These are phyloP conservation scores for Wickerhamomyces sp. DNA, from an alignment of 1,139 yeast genomes.

Conservation along the genomic window DNA sequence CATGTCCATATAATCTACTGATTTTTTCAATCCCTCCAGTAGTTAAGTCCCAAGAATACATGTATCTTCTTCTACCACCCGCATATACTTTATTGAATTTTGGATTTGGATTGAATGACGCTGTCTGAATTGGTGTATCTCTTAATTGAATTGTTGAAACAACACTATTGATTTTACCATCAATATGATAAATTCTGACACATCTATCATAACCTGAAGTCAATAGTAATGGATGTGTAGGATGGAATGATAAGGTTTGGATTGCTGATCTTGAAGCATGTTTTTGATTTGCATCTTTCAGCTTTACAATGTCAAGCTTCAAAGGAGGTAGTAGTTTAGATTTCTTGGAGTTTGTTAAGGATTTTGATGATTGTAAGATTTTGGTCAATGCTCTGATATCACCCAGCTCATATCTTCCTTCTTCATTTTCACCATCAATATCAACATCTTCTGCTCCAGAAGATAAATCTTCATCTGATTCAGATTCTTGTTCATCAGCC, in stretches of 20 bases:
- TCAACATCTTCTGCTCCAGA: conserved; percentile 27
- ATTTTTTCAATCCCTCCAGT: conserved; percentile 78
- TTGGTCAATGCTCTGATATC: conserved; percentile 54
- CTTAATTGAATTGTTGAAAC: conserved; percentile 79
- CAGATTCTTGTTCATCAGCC: conserved; percentile 45
- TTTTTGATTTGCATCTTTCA: conserved; percentile 80
- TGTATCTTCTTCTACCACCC: conserved; percentile 87
- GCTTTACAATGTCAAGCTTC: conserved; percentile 66
- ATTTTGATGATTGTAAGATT: conserved; percentile 53
- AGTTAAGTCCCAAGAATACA: conserved; percentile 87
- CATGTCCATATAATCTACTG: conserved; percentile 89
- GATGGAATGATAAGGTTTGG: conserved; percentile 82
- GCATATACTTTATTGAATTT: conserved; percentile 61
- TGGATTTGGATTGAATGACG: conserved; percentile 50
- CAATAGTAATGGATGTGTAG: conserved; percentile 72
- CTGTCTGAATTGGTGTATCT: conserved; percentile 76
- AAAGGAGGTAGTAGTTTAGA: conserved; percentile 65
- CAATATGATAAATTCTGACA: conserved; percentile 80
- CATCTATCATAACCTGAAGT: conserved; percentile 95
- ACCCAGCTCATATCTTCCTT: conserved; percentile 35
- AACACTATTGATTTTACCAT: conserved; percentile 78
- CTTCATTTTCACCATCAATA: conserved; percentile 28
- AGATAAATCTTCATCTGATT: conserved; percentile 26
- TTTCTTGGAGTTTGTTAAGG: conserved; percentile 46
- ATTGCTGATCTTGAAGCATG: conserved; percentile 71